Conservation (phyloP, 352 stramenopile genomes). For the Phytophthora podocarpi region DNA sequence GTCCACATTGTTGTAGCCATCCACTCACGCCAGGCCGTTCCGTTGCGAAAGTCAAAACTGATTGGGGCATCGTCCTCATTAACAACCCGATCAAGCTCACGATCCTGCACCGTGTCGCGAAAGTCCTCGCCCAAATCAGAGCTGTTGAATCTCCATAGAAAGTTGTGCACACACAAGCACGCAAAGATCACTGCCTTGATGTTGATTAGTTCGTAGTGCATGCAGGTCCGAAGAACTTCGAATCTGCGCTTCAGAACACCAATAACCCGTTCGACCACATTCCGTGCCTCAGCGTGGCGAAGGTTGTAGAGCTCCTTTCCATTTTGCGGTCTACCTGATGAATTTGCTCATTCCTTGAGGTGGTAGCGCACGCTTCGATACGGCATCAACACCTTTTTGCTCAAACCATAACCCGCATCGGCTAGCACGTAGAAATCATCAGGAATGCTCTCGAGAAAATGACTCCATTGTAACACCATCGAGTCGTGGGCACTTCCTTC, state of each 20-base stretch:
- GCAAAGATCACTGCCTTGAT: constrained; percentile 9
- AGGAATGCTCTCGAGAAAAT: not conserved
- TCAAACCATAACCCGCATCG: constrained; percentile 12
- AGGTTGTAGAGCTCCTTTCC: constrained; percentile 5
- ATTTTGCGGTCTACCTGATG: not conserved
- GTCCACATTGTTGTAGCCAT: constrained; percentile 5
- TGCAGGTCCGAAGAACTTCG: not conserved
- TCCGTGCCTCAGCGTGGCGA: constrained; percentile 1
- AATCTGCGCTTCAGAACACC: constrained; percentile 7
- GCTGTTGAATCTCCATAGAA: not conserved
- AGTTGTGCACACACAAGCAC: constrained; percentile 8
- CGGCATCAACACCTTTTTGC: constrained; percentile 4
- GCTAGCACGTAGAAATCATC: constrained; percentile 2
- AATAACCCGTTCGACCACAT: constrained; percentile 11
- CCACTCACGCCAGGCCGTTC: constrained; percentile 5
- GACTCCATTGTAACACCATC: constrained; percentile 14
- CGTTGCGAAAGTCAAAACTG: constrained; percentile 9
- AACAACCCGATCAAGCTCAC: not conserved
- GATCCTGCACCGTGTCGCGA: not conserved
- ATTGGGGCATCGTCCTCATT: not conserved
- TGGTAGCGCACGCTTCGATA: constrained; percentile 11
- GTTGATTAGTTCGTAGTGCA: constrained; percentile 5
- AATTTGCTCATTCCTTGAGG: not conserved
- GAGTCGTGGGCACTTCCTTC: constrained; percentile 19
- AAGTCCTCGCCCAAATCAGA: constrained; percentile 1